A percentile compares a stretch with the other conserved stretches of the same genome.
These are phyloP conservation scores for Fraxinus angustifolia DNA, from an alignment of 305 asterid species.

Conservation along the genomic window DNA sequence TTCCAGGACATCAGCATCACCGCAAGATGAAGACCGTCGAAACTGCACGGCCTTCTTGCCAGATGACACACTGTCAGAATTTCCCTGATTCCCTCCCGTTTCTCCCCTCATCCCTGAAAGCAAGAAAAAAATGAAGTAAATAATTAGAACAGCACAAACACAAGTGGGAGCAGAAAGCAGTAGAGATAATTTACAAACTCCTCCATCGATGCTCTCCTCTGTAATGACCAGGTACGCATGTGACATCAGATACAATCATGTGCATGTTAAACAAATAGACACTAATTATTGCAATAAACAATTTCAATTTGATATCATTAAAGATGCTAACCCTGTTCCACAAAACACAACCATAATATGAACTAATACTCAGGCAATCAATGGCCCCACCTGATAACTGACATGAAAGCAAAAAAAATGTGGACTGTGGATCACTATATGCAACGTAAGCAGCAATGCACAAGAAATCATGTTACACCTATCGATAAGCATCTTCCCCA, in stretches of 20 bases:
- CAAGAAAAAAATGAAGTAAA: background rate
- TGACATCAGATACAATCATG: background rate
- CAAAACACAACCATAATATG: background rate
- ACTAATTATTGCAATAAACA: background rate
- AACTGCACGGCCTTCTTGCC: conserved; percentile 60
- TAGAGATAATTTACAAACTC: background rate
- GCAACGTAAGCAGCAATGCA: background rate
- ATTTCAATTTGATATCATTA: background rate
- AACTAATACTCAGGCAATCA: background rate
- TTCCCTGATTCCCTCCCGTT: conserved; percentile 38
- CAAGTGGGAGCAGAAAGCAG: background rate
- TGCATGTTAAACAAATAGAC: background rate
- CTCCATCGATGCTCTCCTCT: background rate
- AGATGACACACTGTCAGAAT: conserved; percentile 33
- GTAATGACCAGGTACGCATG: background rate
- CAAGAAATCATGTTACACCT: background rate
- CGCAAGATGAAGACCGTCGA: conserved; percentile 64
- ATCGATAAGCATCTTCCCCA: background rate
- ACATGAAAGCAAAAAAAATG: background rate
- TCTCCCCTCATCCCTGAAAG: conserved; percentile 28
- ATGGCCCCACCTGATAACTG: background rate
- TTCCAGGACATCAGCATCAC: conserved; percentile 76
- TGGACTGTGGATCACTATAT: background rate
- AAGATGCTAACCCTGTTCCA: background rate
- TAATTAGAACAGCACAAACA: background rate